Evolutionary conservation across 1,139 yeast species (phyloP).

Genomic region (Debaryomyces coudertii): DNA sequence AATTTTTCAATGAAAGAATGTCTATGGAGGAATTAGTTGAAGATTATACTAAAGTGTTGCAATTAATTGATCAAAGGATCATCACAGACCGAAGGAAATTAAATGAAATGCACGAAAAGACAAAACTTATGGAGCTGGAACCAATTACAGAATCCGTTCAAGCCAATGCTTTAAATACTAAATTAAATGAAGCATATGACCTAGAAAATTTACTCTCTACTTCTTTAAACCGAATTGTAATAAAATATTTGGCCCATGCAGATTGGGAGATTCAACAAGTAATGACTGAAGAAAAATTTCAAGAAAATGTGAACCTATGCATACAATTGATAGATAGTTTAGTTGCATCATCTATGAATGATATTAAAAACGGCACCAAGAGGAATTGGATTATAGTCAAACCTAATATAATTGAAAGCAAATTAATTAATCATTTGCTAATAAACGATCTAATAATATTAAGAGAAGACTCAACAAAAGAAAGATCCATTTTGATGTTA

Average conservation of each 20-base stretch:
- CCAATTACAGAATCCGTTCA: neutral
- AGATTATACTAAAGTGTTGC: slow-evolving; percentile 12
- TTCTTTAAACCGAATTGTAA: slow-evolving; percentile 26
- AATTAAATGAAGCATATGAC: slow-evolving; percentile 16
- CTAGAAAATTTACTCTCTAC: slow-evolving; percentile 18
- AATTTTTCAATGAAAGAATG: slow-evolving; percentile 11
- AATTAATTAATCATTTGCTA: slow-evolving; percentile 21
- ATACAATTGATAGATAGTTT: slow-evolving; percentile 13
- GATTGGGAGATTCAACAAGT: slow-evolving; percentile 24
- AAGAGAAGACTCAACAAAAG: slow-evolving; percentile 17
- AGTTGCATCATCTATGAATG: slow-evolving; percentile 9
- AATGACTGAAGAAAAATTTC: slow-evolving; percentile 24
- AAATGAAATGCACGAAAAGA: slow-evolving; percentile 7
- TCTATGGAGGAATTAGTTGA: slow-evolving; percentile 4
- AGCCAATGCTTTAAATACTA: slow-evolving; percentile 9
- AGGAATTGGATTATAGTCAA: slow-evolving; percentile 19
- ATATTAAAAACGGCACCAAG: slow-evolving; percentile 3
- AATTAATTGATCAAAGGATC: slow-evolving; percentile 15
- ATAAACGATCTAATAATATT: slow-evolving; percentile 22
- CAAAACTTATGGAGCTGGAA: slow-evolving; percentile 9
- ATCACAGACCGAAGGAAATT: slow-evolving; percentile 11
- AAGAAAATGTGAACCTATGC: slow-evolving; percentile 16
- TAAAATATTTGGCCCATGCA: slow-evolving; percentile 28
- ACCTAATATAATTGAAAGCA: slow-evolving; percentile 17
- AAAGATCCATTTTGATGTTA: slow-evolving; percentile 14